Conservation (phyloP, 2,329 filamentous ascomycete species). For the Mariannaea elegans region DNA sequence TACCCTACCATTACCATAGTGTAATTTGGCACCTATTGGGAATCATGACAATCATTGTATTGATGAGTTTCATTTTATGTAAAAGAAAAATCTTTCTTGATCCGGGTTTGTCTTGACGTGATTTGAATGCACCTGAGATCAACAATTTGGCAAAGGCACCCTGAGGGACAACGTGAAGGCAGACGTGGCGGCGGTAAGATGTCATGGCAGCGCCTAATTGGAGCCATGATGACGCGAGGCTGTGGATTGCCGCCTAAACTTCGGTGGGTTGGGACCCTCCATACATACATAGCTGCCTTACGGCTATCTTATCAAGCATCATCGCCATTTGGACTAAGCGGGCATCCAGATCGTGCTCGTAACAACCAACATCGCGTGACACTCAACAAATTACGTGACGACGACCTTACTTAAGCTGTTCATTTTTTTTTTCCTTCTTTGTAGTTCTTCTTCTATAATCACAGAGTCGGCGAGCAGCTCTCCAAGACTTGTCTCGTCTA, state of each 20-base stretch:
- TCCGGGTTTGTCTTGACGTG: too few relatives aligned
- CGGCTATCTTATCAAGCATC: constrained; percentile 44
- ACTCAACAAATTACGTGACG: constrained; percentile 2
- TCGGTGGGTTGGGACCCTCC: constrained; percentile 28
- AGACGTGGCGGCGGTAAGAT: neutral
- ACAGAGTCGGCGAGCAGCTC: neutral
- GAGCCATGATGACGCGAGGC: constrained; percentile 19
- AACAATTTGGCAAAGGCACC: too few relatives aligned
- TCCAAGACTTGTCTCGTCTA: neutral
- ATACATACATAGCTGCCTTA: constrained; percentile 33
- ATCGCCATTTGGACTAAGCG: constrained; percentile 37
- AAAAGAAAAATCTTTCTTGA: neutral
- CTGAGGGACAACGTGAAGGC: too few relatives aligned
- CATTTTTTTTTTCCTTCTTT: neutral
- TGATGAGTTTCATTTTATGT: constrained; percentile 32
- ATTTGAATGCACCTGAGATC: too few relatives aligned
- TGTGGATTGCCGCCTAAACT: constrained; percentile 34
- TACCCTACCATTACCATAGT: constrained; percentile 34
- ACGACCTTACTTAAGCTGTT: neutral
- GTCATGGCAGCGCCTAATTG: constrained; percentile 10
- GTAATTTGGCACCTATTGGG: constrained; percentile 40
- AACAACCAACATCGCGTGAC: constrained; percentile 22
- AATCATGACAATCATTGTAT: constrained; percentile 40
- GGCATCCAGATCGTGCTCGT: constrained; percentile 28
- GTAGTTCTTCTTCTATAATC: constrained; percentile 1